A percentile compares a stretch with the other conserved stretches of the same genome.
Conservation (phyloP, 2,329 filamentous ascomycete species). For the Nemania sp. region DNA sequence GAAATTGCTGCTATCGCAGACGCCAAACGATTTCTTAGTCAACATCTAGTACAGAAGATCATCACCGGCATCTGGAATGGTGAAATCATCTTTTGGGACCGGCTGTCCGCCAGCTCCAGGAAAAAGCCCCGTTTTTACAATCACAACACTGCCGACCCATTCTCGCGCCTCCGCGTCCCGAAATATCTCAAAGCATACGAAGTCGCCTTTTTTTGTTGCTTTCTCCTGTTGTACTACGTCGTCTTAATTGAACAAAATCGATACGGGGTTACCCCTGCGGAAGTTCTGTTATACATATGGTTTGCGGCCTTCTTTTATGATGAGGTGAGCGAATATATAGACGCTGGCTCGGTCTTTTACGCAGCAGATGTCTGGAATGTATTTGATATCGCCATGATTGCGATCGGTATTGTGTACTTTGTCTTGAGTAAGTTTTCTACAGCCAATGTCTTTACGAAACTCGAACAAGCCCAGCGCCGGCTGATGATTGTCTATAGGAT, state of each 20-base stretch:
- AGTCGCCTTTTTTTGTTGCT: slow-evolving; percentile 69
- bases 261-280: slow-evolving; percentile 65
- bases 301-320: slow-evolving; percentile 87
- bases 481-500: slow-evolving; percentile 50
- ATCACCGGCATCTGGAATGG: slow-evolving; percentile 74
- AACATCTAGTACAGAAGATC: slow-evolving; percentile 70
- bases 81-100: slow-evolving; percentile 75
- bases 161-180: slow-evolving; percentile 71
- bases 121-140: slow-evolving; percentile 72
- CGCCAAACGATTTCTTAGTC: slow-evolving; percentile 73
- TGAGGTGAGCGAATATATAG: slow-evolving; percentile 79
- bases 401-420: slow-evolving; percentile 72
- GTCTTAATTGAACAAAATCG: slow-evolving; percentile 76
- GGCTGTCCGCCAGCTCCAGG: slow-evolving; percentile 61
- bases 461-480: slow-evolving; percentile 7
- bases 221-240: slow-evolving; percentile 80
- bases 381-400: slow-evolving; percentile 74
- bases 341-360: slow-evolving; percentile 87
- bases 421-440: slow-evolving; percentile 62
- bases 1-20: slow-evolving; percentile 72
- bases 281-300: slow-evolving; percentile 81
- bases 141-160: slow-evolving; percentile 60
- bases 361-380: slow-evolving; percentile 80
- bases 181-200: slow-evolving; percentile 74
- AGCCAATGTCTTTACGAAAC: not conserved